These are phyloP conservation scores for Leptographium radiaticola DNA, from an alignment of 2,329 filamentous ascomycete species.

Conservation along the genomic window DNA sequence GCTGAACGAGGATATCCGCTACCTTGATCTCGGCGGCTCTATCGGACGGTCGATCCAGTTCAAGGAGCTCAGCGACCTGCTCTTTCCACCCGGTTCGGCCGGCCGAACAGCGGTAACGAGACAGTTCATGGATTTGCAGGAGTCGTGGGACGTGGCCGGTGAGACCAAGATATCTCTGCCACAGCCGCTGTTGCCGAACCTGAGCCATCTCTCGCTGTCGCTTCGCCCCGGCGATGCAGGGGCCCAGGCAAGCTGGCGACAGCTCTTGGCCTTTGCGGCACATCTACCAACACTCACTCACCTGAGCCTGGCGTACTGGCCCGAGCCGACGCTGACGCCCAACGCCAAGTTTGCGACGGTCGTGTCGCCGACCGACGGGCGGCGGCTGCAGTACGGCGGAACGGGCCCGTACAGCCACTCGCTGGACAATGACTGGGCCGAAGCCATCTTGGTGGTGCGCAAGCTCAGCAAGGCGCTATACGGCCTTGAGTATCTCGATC, in stretches of 20 bases:
- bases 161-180: constrained; percentile 17
- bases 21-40: constrained; percentile 41
- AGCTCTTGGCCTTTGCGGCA: constrained; percentile 39
- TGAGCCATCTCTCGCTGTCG: constrained; percentile 49
- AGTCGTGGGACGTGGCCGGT: constrained; percentile 36
- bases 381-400: constrained; percentile 35
- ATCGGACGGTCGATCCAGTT: constrained; percentile 36
- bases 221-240: constrained; percentile 20
- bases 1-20: constrained; percentile 33
- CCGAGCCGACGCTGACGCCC: constrained; percentile 43
- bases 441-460: constrained; percentile 41
- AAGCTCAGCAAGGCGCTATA: constrained; percentile 42
- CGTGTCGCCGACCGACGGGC: constrained; percentile 26
- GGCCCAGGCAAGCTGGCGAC: constrained; percentile 30
- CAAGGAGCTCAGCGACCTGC: constrained; percentile 36
- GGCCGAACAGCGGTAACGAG: not conserved
- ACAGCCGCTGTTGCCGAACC: constrained; percentile 35
- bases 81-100: constrained; percentile 23
- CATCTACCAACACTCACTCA: constrained; percentile 44
- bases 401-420: constrained; percentile 45
- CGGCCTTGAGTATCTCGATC: constrained; percentile 45
- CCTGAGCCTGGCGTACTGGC: constrained; percentile 49
- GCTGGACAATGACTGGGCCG: constrained; percentile 45
- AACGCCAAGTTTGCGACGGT: constrained; percentile 36
- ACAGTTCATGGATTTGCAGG: constrained; percentile 19